Evolutionary conservation across 345 rosid species (phyloP), one percentile per base, ranked within the genome.

Genomic region (Kandelia obovata): DNA sequence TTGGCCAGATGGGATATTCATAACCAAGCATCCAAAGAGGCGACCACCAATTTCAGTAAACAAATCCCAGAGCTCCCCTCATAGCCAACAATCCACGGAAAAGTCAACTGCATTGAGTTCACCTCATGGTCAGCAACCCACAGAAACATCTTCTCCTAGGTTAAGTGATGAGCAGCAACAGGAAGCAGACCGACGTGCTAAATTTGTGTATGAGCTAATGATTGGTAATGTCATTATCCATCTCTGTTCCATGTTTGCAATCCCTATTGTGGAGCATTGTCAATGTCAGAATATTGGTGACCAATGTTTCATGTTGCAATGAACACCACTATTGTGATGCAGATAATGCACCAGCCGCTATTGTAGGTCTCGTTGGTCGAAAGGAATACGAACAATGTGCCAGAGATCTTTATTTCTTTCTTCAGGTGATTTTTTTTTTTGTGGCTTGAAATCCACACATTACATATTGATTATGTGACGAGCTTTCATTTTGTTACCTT

Each of bases 1-100:
- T 64, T 96, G 99, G 99, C 99, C 99, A 53, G 98, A 96, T 86
- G 98, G 99, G 43, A 84, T 96, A 69, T 96, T 96, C 77, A 78
- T 96, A 71, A 89, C 99, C 49, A 96, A 96, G 72, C 98, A 88
- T 83, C 98, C 97, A 61, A 96, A 83, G 76, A 83, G 95, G 69
- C 83, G 78, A 59, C 90, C 58, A 5, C 82, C 82, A 55, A 43
- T 82, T 60, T 69, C 87, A 20, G 43, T 71, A 11, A 76, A 57
- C 66, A 39, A 87, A 53, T 46, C 79, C 37, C 77, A 27, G 16
- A 55, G 35, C 49, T 61, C 69, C 20, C 63, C 68, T 62, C 31
- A 53, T 23, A 46, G 46, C 26, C 72, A 66, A 49, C 74, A 75
- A 66, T 35, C 75, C 6, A 10, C 31, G 1, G 53, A 32, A 28